Evolutionary conservation across 371 early-diverging fungal species (phyloP), one percentile per base, ranked within the genome.

Genomic region (Apophysomyces elegans): DNA sequence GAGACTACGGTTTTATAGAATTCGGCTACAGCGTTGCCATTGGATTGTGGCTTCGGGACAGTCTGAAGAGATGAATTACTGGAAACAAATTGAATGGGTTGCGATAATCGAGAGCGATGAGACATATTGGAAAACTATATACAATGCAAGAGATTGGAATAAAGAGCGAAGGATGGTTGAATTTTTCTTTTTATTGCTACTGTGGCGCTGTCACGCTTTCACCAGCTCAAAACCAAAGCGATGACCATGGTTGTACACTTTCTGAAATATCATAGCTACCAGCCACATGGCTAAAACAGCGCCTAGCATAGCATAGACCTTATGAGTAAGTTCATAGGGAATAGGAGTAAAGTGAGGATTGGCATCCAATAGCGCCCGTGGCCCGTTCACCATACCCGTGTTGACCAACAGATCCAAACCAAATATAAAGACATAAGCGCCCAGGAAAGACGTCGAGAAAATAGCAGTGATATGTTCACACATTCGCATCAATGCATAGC

Each of bases 151-250:
- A 41, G 4, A 41, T 41, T 11, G 1, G 41, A 2, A 41, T 11
- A 13, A 0, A 41, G 11, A 41, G 41, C 5, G 2, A 26, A 41
- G 41, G 5, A 41, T 11, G 8, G 26, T 39, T 21, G 59, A 5
- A 2, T 39, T 59, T 59, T 39, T 11, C 16, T 21, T 35, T 21
- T 50, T 11, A 4, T 0, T 45, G 16, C 32, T 1, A 5, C 1
- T 8, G 41, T 8, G 41, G 13, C 11, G 13, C 41, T 41, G 16
- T 50, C 54, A 16, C 21, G 54, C 21, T 21, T 50, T 50, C n/a
- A 67, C 65, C 16, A 72, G 21, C 2, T 65, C 46, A 14, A 79
- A 46, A 1, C 79, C 79, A 64, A 76, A 79, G 21, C 79, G 44
- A 21, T 59, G 64, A 7, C 79, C 79, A 16, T 58, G 43, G 43